Evolutionary conservation across 2,329 filamentous ascomycete genomes (phyloP).

Genomic region (Beauveria caledonica): DNA sequence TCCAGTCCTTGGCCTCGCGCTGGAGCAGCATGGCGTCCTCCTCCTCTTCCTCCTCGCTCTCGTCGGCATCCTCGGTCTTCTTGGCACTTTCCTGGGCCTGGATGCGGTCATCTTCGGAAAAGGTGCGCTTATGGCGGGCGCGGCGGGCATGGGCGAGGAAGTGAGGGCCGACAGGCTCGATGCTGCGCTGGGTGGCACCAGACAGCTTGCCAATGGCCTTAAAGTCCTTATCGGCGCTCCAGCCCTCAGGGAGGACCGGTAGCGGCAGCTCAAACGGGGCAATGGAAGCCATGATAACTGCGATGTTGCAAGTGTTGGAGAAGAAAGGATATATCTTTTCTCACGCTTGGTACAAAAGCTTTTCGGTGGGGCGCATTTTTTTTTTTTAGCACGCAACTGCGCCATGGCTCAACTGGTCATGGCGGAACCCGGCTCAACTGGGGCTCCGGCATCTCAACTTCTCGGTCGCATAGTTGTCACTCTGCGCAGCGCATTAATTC

Average conservation of each 20-base stretch:
- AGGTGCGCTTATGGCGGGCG: conserved; percentile 92
- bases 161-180: conserved; percentile 94
- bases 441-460: conserved; percentile 13
- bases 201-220: conserved; percentile 73
- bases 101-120: conserved; percentile 96
- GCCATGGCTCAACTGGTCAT: background rate
- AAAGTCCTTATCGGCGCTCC: conserved; percentile 87
- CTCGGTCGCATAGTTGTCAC: background rate
- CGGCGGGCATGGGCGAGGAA: conserved; percentile 96
- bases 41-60: conserved; percentile 83
- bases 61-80: conserved; percentile 88
- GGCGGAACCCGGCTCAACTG: conserved; percentile 19
- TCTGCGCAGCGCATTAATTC: background rate
- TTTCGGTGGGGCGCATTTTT: conserved; percentile 10
- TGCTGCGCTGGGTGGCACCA: conserved; percentile 69
- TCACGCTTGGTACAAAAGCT: background rate
- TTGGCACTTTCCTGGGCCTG: conserved; percentile 91
- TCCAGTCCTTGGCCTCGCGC: conserved; percentile 98
- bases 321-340: conserved; percentile 6
- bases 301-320: conserved; percentile 15
- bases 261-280: conserved; percentile 56
- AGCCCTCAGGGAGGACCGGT: conserved; percentile 69
- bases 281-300: conserved; percentile 52
- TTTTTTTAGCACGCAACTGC: background rate
- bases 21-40: conserved; percentile 90